phyloP scores from a whole-genome alignment of 306 rosid genomes.

The Oxytropis ochrocephala region DNA sequence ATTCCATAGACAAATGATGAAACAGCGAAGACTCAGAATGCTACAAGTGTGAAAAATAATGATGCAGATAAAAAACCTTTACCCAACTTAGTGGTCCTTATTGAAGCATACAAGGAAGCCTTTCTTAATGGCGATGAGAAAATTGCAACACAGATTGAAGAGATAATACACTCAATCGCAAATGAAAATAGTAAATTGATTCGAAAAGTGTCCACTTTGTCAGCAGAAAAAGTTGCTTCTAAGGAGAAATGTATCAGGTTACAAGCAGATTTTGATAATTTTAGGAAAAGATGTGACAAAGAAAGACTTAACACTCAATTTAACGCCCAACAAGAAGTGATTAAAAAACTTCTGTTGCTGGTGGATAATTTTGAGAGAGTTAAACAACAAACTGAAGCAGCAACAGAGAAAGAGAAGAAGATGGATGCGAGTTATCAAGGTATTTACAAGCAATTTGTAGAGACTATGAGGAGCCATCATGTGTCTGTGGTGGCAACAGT shows the following conservation, averaged over 20 bases:
- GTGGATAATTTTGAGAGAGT: constrained; percentile 84
- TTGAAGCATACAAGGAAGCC: constrained; percentile 68
- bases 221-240: constrained; percentile 51
- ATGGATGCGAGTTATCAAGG: constrained; percentile 86
- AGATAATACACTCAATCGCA: constrained; percentile 31
- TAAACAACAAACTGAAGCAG: constrained; percentile 56
- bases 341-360: constrained; percentile 72
- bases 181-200: constrained; percentile 43
- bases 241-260: constrained; percentile 62
- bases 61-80: constrained; percentile 21
- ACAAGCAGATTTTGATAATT: constrained; percentile 95
- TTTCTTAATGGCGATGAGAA: constrained; percentile 41
- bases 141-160: constrained; percentile 43
- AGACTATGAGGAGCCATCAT: constrained; percentile 60
- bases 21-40: constrained; percentile 28
- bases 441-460: constrained; percentile 91
- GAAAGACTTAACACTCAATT: constrained; percentile 45
- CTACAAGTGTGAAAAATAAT: constrained; percentile 15
- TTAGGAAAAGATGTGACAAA: constrained; percentile 70
- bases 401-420: constrained; percentile 71
- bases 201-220: constrained; percentile 41
- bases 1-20: constrained; percentile 36
- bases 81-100: constrained; percentile 41
- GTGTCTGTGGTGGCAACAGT: constrained; percentile 69
- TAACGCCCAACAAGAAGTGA: constrained; percentile 58